Conservation (phyloP, 345 rosid species). For the Trapa bicornis region DNA sequence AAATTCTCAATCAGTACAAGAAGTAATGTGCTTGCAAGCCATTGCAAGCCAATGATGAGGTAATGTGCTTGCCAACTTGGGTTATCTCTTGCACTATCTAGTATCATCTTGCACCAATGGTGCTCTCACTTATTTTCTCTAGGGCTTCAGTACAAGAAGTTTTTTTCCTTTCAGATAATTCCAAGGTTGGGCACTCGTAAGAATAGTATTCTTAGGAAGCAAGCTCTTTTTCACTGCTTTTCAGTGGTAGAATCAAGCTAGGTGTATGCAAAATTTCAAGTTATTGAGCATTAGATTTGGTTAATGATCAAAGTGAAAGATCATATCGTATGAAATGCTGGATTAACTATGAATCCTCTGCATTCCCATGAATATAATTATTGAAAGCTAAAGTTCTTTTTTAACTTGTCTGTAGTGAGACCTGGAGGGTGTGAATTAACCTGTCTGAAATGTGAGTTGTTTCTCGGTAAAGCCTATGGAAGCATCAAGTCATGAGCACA, state of each 20-base stretch:
- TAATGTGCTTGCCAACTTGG: conserved; percentile 11
- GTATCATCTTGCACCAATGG: neutral
- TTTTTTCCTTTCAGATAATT: conserved; percentile 53
- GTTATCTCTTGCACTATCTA: too few relatives aligned
- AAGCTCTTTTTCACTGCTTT: conserved; percentile 8
- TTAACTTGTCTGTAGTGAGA: too few relatives aligned
- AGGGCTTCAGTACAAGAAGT: too few relatives aligned
- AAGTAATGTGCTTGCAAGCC: conserved; percentile 65
- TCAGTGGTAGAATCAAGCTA: conserved; percentile 12
- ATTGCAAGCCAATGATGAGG: conserved; percentile 98
- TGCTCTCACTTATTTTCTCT: neutral
- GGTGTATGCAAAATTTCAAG: conserved; percentile 87
- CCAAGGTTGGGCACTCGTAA: conserved; percentile 76
- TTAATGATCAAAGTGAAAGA: too few relatives aligned
- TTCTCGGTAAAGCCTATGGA: conserved; percentile 53
- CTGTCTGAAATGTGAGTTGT: too few relatives aligned
- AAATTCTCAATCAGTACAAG: conserved; percentile 33
- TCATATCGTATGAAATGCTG: too few relatives aligned
- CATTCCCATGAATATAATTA: neutral
- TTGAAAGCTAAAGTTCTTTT: neutral
- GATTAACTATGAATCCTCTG: too few relatives aligned
- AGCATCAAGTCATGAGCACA: conserved; percentile 73
- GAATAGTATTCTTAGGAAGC: conserved; percentile 75
- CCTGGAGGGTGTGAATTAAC: too few relatives aligned
- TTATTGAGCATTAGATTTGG: conserved; percentile 20